phyloP scores from a whole-genome alignment of 176 grass and related monocot genomes.

The Typha latifolia region DNA sequence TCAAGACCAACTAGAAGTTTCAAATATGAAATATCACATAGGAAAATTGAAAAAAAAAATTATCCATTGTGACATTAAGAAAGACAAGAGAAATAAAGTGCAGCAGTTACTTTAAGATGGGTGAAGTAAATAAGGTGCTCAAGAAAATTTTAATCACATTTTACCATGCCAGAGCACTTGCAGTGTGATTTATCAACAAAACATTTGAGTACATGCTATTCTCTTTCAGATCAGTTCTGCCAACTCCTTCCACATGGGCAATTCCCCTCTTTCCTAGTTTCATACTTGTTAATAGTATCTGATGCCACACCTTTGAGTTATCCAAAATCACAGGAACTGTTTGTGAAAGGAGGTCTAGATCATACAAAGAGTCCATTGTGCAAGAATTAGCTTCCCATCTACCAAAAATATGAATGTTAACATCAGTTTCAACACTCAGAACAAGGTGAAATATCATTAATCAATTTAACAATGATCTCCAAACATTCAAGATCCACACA shows the following conservation, averaged over 20 bases:
- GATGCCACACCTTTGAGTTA: constrained; percentile 58
- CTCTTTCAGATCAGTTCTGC: constrained; percentile 62
- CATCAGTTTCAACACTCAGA: background rate
- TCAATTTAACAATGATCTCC: background rate
- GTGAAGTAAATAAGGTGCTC: constrained; percentile 5
- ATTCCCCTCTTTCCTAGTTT: constrained; percentile 58
- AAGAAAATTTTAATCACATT: constrained; percentile 15
- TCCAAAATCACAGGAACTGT: constrained; percentile 71
- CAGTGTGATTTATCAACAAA: constrained; percentile 81
- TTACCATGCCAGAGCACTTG: constrained; percentile 90
- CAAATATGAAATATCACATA: constrained; percentile 18
- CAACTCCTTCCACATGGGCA: constrained; percentile 53
- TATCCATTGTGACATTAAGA: background rate
- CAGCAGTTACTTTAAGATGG: background rate
- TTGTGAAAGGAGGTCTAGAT: constrained; percentile 72
- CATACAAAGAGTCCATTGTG: constrained; percentile 84
- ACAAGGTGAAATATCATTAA: background rate
- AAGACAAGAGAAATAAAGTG: background rate
- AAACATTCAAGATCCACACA: background rate
- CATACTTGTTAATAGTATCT: constrained; percentile 61
- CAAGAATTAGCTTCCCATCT: constrained; percentile 68
- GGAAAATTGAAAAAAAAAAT: background rate
- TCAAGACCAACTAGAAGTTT: constrained; percentile 41
- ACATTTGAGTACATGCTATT: constrained; percentile 56
- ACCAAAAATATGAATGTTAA: constrained; percentile 6